Conservation (phyloP, 1,139 yeast genomes). For the Arxiozyma bovina region DNA sequence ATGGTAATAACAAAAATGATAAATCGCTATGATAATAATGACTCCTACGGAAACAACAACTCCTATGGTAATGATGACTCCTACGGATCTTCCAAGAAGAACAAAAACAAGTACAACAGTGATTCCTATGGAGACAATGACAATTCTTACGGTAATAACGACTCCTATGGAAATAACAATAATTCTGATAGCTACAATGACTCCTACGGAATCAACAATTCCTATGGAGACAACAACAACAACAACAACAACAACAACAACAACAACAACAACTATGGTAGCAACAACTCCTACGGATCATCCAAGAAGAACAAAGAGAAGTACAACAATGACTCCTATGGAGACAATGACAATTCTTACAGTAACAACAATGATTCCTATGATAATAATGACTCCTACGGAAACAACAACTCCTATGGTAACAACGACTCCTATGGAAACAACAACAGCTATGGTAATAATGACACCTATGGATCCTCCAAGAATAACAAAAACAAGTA, state of each 20-base stretch:
- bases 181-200: constrained; percentile 9
- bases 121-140: constrained; percentile 7
- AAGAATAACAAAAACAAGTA: constrained; percentile 13
- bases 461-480: constrained; percentile 22
- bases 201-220: constrained; percentile 7
- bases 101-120: not conserved
- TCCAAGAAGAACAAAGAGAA: constrained; percentile 9
- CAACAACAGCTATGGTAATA: constrained; percentile 7
- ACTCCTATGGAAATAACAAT: constrained; percentile 3
- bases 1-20: no score
- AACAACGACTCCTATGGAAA: constrained; percentile 13
- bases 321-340: constrained; percentile 8
- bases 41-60: constrained; percentile 24
- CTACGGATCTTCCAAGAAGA: constrained; percentile 17
- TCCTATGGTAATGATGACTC: constrained; percentile 19
- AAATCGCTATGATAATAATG: constrained; percentile 24
- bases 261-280: no score
- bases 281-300: constrained; percentile 14
- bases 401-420: constrained; percentile 16
- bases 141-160: constrained; percentile 3
- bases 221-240: constrained; percentile 13
- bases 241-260: constrained; percentile 5
- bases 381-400: not conserved
- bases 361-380: constrained; percentile 8
- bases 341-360: constrained; percentile 4